Evolutionary conservation across 2,329 filamentous ascomycete species (phyloP), one percentile per base, ranked within the genome.

Genomic region (Aspergillus ibericus): DNA sequence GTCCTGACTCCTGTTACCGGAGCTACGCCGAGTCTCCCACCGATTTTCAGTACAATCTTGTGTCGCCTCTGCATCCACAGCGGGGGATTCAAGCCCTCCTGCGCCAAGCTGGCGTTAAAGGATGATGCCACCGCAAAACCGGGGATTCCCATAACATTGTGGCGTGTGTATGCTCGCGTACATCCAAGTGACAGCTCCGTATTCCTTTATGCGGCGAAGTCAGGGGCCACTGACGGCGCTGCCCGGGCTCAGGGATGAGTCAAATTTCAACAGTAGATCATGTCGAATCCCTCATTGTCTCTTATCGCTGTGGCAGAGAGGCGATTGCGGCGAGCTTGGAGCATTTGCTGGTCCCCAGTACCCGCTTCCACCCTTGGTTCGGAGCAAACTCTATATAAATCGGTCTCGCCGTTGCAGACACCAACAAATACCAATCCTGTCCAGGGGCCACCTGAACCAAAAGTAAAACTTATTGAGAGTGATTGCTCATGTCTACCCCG

Each of bases 311-410:
- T 46, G 53, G 40, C 40, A 59, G 34, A 34, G 29, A 47, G 35
- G 36, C 36, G 46, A 46, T 46, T 46, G 20, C 38, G 42, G 35
- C 16, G 44, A 46, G 56, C 47, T 44, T 36, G 46, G 38, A 38
- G 22, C 34, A 16, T 34, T 51, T 49, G 50, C 67, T 66, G 65
- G 68, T 67, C 56, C 63, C 59, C 34, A 27, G 69, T 72, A 72
- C 69, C 70, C 71, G 70, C 71, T 68, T 63, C 54, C 58, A 65
- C 67, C 72, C 72, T 67, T 75, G 72, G 72, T 65, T 74, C 72
- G 65, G 62, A 48, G 50, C 59, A 69, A 72, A 73, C 70, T 72
- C 68, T 68, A 68, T 71, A 70, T 66, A 66, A 65, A 53, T 53
- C 54, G 56, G 62, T 54, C 56, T 57, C 50, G 36, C 55, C 54